phyloP scores from a whole-genome alignment of 2,329 filamentous ascomycete genomes.

The Arthrobotrys iridis region DNA sequence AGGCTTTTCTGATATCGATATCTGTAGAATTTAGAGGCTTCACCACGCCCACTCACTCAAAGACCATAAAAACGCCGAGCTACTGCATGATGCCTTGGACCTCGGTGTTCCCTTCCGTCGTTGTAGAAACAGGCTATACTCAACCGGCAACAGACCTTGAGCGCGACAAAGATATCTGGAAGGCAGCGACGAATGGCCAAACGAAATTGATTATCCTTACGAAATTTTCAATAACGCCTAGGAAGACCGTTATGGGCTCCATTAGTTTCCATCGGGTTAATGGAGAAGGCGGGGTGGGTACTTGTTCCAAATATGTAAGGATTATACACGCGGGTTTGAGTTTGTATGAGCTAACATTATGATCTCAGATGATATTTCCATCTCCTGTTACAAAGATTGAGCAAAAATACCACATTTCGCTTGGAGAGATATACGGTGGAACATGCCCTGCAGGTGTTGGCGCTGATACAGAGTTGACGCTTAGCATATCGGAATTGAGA shows the following conservation, averaged over 20 bases:
- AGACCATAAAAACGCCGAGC: conserved; percentile 7
- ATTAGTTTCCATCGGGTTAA: conserved; percentile 29
- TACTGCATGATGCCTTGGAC: conserved; percentile 34
- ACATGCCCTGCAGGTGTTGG: conserved; percentile 13
- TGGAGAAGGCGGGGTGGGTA: not conserved
- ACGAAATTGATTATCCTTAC: conserved; percentile 32
- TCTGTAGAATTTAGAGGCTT: conserved; percentile 22
- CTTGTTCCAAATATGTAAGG: conserved; percentile 36
- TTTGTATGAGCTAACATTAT: not conserved
- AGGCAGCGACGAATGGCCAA: conserved; percentile 22
- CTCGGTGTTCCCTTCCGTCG: conserved; percentile 27
- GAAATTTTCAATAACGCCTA: conserved; percentile 14
- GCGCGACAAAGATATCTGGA: conserved; percentile 43
- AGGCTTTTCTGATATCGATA: not conserved
- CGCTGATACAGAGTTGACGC: conserved; percentile 6
- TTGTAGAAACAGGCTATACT: conserved; percentile 33
- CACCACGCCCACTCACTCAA: not conserved
- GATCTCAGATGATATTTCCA: conserved; percentile 27
- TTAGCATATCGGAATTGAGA: conserved; percentile 26
- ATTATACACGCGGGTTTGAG: not conserved
- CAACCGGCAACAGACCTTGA: conserved; percentile 31
- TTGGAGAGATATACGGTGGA: conserved; percentile 26
- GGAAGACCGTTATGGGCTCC: conserved; percentile 17
- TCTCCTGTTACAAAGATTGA: not conserved
- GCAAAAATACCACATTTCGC: conserved; percentile 11